Conservation (phyloP, 2,329 filamentous ascomycete species). For the Aspergillus sp. region DNA sequence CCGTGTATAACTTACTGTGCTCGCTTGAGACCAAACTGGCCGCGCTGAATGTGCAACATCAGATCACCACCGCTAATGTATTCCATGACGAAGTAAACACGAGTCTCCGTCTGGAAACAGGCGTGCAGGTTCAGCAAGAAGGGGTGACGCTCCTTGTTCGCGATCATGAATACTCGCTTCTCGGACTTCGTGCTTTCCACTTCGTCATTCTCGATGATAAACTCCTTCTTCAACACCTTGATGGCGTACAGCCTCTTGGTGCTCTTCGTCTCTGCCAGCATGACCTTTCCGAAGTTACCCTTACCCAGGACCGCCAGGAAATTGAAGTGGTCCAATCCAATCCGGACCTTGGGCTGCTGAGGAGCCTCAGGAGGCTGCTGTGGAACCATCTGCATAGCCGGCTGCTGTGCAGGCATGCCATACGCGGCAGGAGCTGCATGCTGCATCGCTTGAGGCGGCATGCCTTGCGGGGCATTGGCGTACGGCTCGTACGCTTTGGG, state of each 20-base stretch:
- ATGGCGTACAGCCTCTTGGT: slow-evolving; percentile 93
- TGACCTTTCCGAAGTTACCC: slow-evolving; percentile 99
- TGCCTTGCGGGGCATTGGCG: slow-evolving; percentile 49
- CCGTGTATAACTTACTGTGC: slow-evolving; percentile 70
- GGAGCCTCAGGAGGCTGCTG: slow-evolving; percentile 32
- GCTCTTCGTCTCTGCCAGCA: slow-evolving; percentile 96
- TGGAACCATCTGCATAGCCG: slow-evolving; percentile 22
- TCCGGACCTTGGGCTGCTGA: slow-evolving; percentile 59
- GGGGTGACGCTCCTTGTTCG: slow-evolving; percentile 94
- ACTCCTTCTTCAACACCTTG: slow-evolving; percentile 99
- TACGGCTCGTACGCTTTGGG: slow-evolving; percentile 50
- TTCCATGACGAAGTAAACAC: slow-evolving; percentile 99
- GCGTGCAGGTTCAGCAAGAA: slow-evolving; percentile 95
- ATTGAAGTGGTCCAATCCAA: slow-evolving; percentile 97
- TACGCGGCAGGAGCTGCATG: slow-evolving; percentile 28
- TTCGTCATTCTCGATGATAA: slow-evolving; percentile 99
- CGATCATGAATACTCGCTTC: slow-evolving; percentile 95
- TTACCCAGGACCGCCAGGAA: slow-evolving; percentile 97
- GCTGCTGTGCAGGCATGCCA: slow-evolving; percentile 31
- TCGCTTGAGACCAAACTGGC: slow-evolving; percentile 91
- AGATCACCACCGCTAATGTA: slow-evolving; percentile 98
- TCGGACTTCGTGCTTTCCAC: slow-evolving; percentile 97
- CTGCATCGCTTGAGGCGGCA: slow-evolving; percentile 34
- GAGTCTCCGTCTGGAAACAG: slow-evolving; percentile 97
- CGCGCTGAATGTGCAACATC: slow-evolving; percentile 98